Base-by-base conservation (phyloP, 176 grass and related monocot species). In the Oryza rufipogon region DNA sequence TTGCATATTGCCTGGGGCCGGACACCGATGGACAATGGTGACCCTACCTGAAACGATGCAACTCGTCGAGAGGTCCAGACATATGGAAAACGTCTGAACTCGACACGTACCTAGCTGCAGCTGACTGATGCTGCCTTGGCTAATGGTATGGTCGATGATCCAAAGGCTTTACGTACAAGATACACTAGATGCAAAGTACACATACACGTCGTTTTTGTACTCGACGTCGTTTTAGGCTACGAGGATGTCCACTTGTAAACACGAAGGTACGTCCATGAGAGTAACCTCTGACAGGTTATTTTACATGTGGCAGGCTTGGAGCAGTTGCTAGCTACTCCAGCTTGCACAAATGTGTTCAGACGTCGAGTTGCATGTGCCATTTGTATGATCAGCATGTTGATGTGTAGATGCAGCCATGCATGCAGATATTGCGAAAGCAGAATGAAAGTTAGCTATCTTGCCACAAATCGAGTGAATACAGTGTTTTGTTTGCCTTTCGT, bases 121-220 rank as follows among this genome's bases (percentile, higher is more conserved):
- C 44, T 67, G 60, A 22, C 16, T 22, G 39, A 41, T 41, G 14
- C 13, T 46, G 23, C 26, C 39, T 56, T n/a, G 70, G 28, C 68
- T 7, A 58, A 58, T 58, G 54, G 54, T 17, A 58, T 63, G 58
- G 58, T 36, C 58, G 70, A 63, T 78, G 45, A 2, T 19, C 19
- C 54, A 71, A 68, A 77, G 67, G 84, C 85, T 87, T 91, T 80
- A 91, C 89, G 89, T 87, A 84, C 51, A 87, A 79, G 76, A 87
- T 84, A 91, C 89, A 84, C 85, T 38, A 90, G 45, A 46, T 41
- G 83, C 52, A 56, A 56, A 56, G 54, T 60, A 61, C 9, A 11
- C 9, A 11, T 82, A 86, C 36, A 58, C 81, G 20, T 58, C 13
- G 75, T 44, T 58, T 30, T 7, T 49, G 54, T 82, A 90, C 67